Percentiles rank a stretch among this genome's conserved stretches.
Conservation (phyloP, 345 rosid genomes). For the Euphorbia peplus region DNA sequence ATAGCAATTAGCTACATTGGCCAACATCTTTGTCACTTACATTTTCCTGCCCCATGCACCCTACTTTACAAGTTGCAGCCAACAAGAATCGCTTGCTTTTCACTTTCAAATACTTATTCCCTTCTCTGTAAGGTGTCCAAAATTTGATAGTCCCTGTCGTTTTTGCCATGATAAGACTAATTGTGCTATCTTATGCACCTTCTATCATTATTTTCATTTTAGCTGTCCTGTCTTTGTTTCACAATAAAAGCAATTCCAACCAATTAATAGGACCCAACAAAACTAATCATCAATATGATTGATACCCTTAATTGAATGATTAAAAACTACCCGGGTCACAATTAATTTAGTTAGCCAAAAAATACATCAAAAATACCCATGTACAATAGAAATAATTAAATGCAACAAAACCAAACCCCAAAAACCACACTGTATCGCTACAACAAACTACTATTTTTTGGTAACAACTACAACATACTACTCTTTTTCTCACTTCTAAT, state of each 20-base stretch:
- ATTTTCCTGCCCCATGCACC: neutral
- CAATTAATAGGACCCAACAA: too few species aligned
- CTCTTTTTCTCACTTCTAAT: neutral
- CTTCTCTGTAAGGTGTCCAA: neutral
- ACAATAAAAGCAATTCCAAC: too few species aligned
- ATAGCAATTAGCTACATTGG: too few species aligned
- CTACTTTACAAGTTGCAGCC: neutral
- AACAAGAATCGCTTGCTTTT: neutral
- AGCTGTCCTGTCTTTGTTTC: too few species aligned
- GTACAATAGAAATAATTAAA: neutral
- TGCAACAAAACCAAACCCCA: neutral
- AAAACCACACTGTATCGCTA: neutral
- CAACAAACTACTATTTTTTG: too few species aligned
- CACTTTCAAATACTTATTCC: neutral
- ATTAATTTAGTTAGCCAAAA: neutral
- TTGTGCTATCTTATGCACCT: neutral
- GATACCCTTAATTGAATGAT: too few species aligned
- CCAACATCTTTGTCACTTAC: too few species aligned
- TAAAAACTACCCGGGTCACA: neutral
- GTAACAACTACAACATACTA: too few species aligned
- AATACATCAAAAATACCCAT: conserved; percentile 3
- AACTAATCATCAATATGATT: too few species aligned
- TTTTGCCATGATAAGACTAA: too few species aligned
- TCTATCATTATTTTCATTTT: neutral
- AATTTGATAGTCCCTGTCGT: neutral